A percentile compares a stretch with the other conserved stretches of the same genome.
These are phyloP conservation scores for Penstemon barbatus DNA, from an alignment of 257 asterid genomes.

Conservation along the genomic window DNA sequence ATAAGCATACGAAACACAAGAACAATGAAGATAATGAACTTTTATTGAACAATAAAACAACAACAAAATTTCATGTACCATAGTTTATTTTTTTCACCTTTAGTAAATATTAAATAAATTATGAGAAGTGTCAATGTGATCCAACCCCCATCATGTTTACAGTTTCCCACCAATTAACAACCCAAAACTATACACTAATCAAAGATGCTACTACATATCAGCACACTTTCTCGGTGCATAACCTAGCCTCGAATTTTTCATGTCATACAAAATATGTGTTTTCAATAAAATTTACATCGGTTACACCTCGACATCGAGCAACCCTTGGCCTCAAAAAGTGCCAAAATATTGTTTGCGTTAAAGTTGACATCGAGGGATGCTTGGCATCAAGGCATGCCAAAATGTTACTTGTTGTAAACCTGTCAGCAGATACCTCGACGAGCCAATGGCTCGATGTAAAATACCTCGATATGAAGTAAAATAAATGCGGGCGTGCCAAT, in stretches of 20 bases:
- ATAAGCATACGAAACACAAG: no score
- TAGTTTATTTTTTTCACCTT: not conserved
- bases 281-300: no score
- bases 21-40: not conserved
- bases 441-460: no score
- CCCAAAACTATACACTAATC: constrained; percentile 28
- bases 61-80: constrained; percentile 18
- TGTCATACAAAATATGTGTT: constrained; percentile 73
- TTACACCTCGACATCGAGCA: no score
- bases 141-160: constrained; percentile 33
- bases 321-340: no score
- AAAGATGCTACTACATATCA: constrained; percentile 36
- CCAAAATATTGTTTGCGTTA: no score
- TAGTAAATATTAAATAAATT: not conserved
- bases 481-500: no score
- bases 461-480: no score
- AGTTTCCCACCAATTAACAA: constrained; percentile 28
- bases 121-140: not conserved
- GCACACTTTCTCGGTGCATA: constrained; percentile 77
- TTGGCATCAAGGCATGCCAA: no score
- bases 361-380: no score
- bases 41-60: constrained; percentile 25
- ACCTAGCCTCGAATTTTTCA: constrained; percentile 74
- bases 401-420: no score
- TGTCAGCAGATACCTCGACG: no score